These are phyloP conservation scores for Aspergillus viridinutans DNA, from an alignment of 2,329 filamentous ascomycete genomes.

Conservation along the genomic window DNA sequence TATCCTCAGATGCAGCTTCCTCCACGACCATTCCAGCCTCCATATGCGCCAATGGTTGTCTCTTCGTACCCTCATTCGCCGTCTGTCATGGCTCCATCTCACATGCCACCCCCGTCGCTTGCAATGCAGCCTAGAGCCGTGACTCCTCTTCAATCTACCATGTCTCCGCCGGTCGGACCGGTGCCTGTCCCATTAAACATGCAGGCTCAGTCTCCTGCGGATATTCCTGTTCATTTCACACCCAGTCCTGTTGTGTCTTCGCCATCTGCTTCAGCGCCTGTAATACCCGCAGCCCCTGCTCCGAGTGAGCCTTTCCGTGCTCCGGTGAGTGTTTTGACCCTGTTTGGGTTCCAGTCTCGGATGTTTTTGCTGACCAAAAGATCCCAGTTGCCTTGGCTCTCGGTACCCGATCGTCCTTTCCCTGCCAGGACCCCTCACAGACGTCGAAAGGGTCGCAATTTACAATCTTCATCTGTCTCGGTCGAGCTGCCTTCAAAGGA, in stretches of 20 bases:
- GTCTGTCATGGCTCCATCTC: slow-evolving; percentile 35
- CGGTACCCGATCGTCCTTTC: slow-evolving; percentile 52
- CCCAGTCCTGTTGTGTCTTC: slow-evolving; percentile 34
- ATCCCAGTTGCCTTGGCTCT: slow-evolving; percentile 56
- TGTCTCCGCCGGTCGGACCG: slow-evolving; percentile 31
- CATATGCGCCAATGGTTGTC: slow-evolving; percentile 42
- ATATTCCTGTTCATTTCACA: slow-evolving; percentile 18
- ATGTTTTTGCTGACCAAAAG: slow-evolving; percentile 8
- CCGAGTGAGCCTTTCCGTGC: slow-evolving; percentile 47
- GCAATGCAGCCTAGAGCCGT: slow-evolving; percentile 35
- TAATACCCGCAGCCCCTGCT: slow-evolving; percentile 20
- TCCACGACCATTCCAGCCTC: slow-evolving; percentile 38
- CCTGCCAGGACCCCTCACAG: slow-evolving; percentile 48
- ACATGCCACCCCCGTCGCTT: slow-evolving; percentile 32
- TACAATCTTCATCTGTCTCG: slow-evolving; percentile 30
- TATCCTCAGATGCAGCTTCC: slow-evolving; percentile 39
- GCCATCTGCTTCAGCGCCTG: slow-evolving; percentile 22
- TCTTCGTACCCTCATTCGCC: slow-evolving; percentile 42
- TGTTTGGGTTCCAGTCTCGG: background rate
- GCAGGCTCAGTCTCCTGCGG: slow-evolving; percentile 23
- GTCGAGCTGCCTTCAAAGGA: slow-evolving; percentile 53
- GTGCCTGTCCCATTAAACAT: slow-evolving; percentile 25
- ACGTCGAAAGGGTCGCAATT: slow-evolving; percentile 39
- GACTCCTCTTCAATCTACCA: slow-evolving; percentile 34
- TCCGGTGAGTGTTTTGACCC: slow-evolving; percentile 34